Base-by-base conservation (phyloP, 1,139 yeast genomes). In the Scheffersomyces lignicola region DNA sequence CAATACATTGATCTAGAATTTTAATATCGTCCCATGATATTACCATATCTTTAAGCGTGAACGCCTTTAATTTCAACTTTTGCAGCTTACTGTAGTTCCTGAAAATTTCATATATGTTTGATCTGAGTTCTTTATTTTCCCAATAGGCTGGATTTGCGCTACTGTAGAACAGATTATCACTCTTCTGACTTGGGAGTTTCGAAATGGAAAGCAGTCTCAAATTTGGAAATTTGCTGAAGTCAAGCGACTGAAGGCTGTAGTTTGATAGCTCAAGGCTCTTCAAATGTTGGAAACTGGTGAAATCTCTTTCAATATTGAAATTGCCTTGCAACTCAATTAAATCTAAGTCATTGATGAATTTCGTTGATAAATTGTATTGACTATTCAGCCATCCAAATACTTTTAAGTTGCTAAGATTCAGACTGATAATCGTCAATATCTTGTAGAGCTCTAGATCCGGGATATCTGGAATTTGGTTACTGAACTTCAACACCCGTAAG, bases 311-410 rank as follows among this genome's bases (percentile, higher is more conserved):
- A 24, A 42, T 40, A 25, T 53, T 46, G 31, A 55, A 50, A 28
- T 53, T 52, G 2, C 60, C 60, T 21, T 44, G 47, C 5, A 56
- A 32, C 26, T 39, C 42, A n/a, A 45, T 32, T 4, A 49, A 40
- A 6, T 39, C 38, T 4, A 32, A 29, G 13, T 37, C 36, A 3
- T 53, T 54, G 6, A 51, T 34, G 8, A 38, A 31, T 20, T 39
- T 40, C 3, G 49, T 29, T 2, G 36, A 35, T 15, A 48, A 33
- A 24, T 48, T 47, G 6, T 52, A 34, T 36, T 47, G 44, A 29
- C 44, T 43, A 25, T 43, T 42, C 7, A 48, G 47, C 65, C 65
- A 60, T 27, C 47, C 43, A 29, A 60, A 52, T 16, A 48, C 48
- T 5, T 32, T 36, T 29, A 60, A 42, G 34, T 49, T 51, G 1